Evolutionary conservation across 768 basidiomycete genomes (phyloP).

Genomic region (Tylopilus sp.): DNA sequence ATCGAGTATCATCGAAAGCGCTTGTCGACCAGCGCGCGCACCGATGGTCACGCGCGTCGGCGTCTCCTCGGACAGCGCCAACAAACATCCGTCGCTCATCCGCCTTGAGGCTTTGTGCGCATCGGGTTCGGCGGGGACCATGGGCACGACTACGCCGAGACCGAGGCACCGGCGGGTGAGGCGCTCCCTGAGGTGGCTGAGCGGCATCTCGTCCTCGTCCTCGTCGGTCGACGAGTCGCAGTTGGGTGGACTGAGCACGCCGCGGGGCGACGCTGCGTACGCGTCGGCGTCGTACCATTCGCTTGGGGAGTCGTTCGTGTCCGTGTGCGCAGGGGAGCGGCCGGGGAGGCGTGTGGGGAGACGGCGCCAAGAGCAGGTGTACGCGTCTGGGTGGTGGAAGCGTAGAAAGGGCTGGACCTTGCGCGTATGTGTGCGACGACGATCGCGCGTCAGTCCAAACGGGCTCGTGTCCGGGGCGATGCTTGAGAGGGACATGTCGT

Average conservation of each 20-base stretch:
- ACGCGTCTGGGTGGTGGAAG: constrained; percentile 11
- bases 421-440: not conserved
- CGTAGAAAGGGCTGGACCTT: constrained; percentile 1
- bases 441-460: not conserved
- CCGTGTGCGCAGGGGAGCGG: constrained; percentile 9
- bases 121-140: not conserved
- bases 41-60: constrained; percentile 16
- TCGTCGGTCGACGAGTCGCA: constrained; percentile 5
- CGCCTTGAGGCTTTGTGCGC: not conserved
- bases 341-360: constrained; percentile 16
- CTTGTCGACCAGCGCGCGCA: not conserved
- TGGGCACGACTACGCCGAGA: not conserved
- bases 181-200: constrained; percentile 10
- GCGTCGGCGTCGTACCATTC: constrained; percentile 18
- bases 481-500: constrained; percentile 1
- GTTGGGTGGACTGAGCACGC: constrained; percentile 19
- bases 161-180: not conserved
- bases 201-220: constrained; percentile 18
- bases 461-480: constrained; percentile 2
- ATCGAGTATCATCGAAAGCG: constrained; percentile 9
- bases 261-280: constrained; percentile 10
- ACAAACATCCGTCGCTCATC: constrained; percentile 21
- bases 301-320: not conserved
- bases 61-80: constrained; percentile 12
- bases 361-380: constrained; percentile 17